Base-by-base conservation (phyloP, 768 basidiomycete species). In the Hypholoma fasciculare region DNA sequence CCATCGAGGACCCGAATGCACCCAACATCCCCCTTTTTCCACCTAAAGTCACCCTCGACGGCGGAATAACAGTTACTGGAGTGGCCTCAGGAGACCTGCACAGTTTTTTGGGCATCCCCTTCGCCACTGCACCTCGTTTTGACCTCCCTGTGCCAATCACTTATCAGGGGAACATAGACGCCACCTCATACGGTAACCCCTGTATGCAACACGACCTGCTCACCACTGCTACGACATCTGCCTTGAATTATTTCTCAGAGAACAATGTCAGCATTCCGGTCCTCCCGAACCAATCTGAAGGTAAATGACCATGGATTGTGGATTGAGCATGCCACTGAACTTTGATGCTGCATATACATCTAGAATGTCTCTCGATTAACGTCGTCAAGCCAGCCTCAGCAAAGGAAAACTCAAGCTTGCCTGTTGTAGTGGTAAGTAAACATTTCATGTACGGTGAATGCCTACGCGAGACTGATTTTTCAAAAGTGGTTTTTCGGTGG, bases 401-500 rank as follows among this genome's bases (percentile, higher is more conserved):
- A n/a, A 48, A 49, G 19, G 27, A 34, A 16, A 46, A 36, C 12
- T 54, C 46, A 12, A 55, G 57, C 16, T 55, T 66, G 20, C 62
- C 65, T 20, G 63, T 66, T 12, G 38, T 63, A 9, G 61, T 66
- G 12, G 64, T 65, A 39, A 48, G 57, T 61, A 30, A 12, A 30
- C n/a, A 49, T 26, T 7, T 23, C 9, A 9, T 17, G 7, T 37
- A 13, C 8, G 17, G 11, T 19, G 6, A 16, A 14, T 27, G 4
- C 14, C 9, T 20, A n/a, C 48, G 30, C 19, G 20, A 26, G 23
- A n/a, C 30, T n/a, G n/a, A 46, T 27, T 12, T 36, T 40, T n/a
- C 3, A 7, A 34, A n/a, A 67, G 62, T 68, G 55, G 46, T 65
- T 67, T 38, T 58, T 62, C 49, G 66, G 64, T 23, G 23, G 23